phyloP scores from a whole-genome alignment of 1,139 yeast genomes.

The Schizosaccharomyces versatilis region DNA sequence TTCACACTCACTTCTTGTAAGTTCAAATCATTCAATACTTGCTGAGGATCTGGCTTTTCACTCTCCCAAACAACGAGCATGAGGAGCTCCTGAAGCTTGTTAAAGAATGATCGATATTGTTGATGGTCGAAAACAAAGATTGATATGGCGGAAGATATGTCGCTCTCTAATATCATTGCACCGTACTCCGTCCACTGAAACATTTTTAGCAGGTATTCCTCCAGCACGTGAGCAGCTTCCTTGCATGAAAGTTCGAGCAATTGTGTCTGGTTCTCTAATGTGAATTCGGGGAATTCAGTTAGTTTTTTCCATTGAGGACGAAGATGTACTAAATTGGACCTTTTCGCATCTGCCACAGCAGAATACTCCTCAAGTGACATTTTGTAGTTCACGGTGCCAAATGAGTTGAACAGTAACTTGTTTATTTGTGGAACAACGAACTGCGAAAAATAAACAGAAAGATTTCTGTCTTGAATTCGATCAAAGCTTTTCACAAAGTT shows the following conservation, averaged over 20 bases:
- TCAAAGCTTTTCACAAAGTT: not conserved
- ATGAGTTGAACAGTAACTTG: not conserved
- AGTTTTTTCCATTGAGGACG: slow-evolving; percentile 39
- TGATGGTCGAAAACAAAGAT: not conserved
- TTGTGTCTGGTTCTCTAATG: slow-evolving; percentile 29
- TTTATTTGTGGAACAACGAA: not conserved
- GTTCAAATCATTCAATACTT: not conserved
- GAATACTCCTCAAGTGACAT: slow-evolving; percentile 6
- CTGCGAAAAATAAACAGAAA: not conserved
- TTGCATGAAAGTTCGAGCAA: slow-evolving; percentile 35
- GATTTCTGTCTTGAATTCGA: not conserved
- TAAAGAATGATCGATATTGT: not conserved
- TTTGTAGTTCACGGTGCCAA: slow-evolving; percentile 5
- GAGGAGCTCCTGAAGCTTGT: not conserved
- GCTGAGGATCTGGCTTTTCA: not conserved
- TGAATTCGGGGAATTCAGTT: slow-evolving; percentile 44
- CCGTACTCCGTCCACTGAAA: slow-evolving; percentile 64
- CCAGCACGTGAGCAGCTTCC: slow-evolving; percentile 31
- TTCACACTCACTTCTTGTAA: not conserved
- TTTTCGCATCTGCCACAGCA: not conserved
- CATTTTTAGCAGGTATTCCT: slow-evolving; percentile 37
- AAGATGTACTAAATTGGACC: slow-evolving; percentile 34
- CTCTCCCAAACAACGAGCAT: not conserved
- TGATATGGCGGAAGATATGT: slow-evolving; percentile 43
- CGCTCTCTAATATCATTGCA: slow-evolving; percentile 63